A percentile compares a stretch with the other conserved stretches of the same genome.
These are phyloP conservation scores for Gloeopeniophorella convolvens DNA, from an alignment of 768 basidiomycete genomes.

Conservation along the genomic window DNA sequence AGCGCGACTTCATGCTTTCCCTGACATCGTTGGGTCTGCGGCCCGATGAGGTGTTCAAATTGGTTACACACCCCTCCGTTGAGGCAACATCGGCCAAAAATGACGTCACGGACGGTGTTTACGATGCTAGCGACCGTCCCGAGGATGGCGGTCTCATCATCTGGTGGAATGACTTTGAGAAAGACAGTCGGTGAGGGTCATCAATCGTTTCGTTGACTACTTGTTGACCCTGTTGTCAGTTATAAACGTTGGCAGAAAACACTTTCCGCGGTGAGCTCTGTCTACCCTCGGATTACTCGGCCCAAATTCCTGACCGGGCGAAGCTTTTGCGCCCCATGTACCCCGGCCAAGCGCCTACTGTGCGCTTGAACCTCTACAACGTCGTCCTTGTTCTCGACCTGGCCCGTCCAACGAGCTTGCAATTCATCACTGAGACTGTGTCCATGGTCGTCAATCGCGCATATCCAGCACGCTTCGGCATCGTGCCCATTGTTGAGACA, in stretches of 20 bases:
- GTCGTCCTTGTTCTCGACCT: slow-evolving; percentile 78
- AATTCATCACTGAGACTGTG: slow-evolving; percentile 59
- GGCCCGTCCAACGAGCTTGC: slow-evolving; percentile 49
- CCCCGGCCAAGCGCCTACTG: slow-evolving; percentile 70
- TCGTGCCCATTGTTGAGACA: slow-evolving; percentile 66
- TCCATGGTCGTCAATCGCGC: slow-evolving; percentile 63
- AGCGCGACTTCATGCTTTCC: slow-evolving; percentile 53
- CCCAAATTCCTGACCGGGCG: slow-evolving; percentile 17
- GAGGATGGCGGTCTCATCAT: slow-evolving; percentile 72
- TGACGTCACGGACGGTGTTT: slow-evolving; percentile 59
- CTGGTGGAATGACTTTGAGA: slow-evolving; percentile 92
- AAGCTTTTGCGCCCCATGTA: slow-evolving; percentile 74
- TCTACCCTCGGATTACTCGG: neutral
- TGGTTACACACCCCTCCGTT: slow-evolving; percentile 63
- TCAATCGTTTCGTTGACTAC: slow-evolving; percentile 7
- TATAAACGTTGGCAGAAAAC: slow-evolving; percentile 49
- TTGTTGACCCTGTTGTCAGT: slow-evolving; percentile 25
- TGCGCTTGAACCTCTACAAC: slow-evolving; percentile 79
- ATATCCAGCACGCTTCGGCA: slow-evolving; percentile 77
- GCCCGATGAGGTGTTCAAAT: slow-evolving; percentile 57
- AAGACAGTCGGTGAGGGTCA: slow-evolving; percentile 55
- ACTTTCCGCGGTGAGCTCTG: slow-evolving; percentile 36
- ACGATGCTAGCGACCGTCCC: slow-evolving; percentile 81
- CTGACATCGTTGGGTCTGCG: slow-evolving; percentile 58
- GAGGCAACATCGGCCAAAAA: slow-evolving; percentile 43